Base-by-base conservation (phyloP, 1,139 yeast species). In the Kluyveromyces marxianus region DNA sequence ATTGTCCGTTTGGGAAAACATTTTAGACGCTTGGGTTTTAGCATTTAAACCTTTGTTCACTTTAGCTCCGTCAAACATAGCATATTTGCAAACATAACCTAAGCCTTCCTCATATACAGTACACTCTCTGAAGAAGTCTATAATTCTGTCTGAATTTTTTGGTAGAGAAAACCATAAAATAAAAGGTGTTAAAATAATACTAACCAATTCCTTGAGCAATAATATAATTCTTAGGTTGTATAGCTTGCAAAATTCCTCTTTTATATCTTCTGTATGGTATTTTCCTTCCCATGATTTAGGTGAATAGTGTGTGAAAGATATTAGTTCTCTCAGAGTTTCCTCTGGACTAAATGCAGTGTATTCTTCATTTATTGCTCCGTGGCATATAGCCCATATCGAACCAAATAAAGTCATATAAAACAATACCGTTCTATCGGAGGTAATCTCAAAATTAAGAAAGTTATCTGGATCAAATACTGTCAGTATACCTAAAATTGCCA, bases 11-110 rank as follows among this genome's bases (percentile, higher is more conserved):
- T 33, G 35, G 7, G 35, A 25, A 40, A 40, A 40, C 43, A 40
- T 40, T 26, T 21, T 34, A 3, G 27, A 5, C 24, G 50, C 54
- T 10, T 48, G 51, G 4, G 44, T 39, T 32, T 49, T 48, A 21
- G 44, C 28, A 29, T 48, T 46, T 7, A 28, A 4, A 3, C 41
- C 41, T 27, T 48, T 71, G 75, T 54, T 76, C 7, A 34, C 25
- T 73, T 53, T 74, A 77, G 82, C 84, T 51, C 83, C 78, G 56
- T 86, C 85, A 66, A 92, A 94, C 80, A 87, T 85, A 2, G 98
- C 97, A 71, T 82, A 88, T 38, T 87, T 83, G 61, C 98, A 92
- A 34, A 92, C 95, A 58, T 90, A 85, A 0, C 98, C 99, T 39
- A 92, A 69, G 0, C 97, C 97, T 67, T 90, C 97, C 41, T 90